Evolutionary conservation across 1,284 basidiomycete species (phyloP).

Genomic region (Fomitopsis betulina): DNA sequence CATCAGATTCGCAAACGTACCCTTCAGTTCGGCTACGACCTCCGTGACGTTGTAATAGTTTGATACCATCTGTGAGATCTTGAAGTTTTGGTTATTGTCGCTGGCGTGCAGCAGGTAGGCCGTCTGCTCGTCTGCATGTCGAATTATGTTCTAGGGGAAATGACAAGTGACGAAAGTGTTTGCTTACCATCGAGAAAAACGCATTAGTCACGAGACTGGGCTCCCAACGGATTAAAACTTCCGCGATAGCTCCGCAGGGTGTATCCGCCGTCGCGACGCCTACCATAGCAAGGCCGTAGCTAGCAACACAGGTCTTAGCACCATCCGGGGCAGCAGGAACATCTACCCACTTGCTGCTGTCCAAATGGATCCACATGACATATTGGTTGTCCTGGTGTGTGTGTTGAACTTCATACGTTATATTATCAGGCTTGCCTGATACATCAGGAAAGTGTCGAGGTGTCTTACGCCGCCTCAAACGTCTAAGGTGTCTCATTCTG

Average conservation of each 20-base stretch:
- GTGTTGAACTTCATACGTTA: too few relatives aligned
- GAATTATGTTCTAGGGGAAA: not conserved
- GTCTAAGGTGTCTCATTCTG: too few relatives aligned
- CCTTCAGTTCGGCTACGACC: constrained; percentile 41
- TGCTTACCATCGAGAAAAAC: constrained; percentile 50
- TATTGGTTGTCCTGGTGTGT: constrained; percentile 58
- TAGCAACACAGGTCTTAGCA: constrained; percentile 19
- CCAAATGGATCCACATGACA: constrained; percentile 72
- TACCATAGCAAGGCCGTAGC: constrained; percentile 59
- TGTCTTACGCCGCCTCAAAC: too few relatives aligned
- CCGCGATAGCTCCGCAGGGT: constrained; percentile 54
- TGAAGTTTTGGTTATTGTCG: constrained; percentile 67
- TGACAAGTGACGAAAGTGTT: not conserved
- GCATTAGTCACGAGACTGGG: constrained; percentile 57
- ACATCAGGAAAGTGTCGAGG: too few relatives aligned
- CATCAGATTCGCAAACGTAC: constrained; percentile 24
- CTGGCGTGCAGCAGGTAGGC: constrained; percentile 61
- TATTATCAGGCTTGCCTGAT: too few relatives aligned
- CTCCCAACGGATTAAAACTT: constrained; percentile 55
- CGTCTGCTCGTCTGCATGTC: constrained; percentile 22
- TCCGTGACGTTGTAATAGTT: constrained; percentile 56
- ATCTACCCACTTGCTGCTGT: constrained; percentile 49
- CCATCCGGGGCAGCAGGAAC: not conserved
- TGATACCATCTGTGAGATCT: constrained; percentile 51
- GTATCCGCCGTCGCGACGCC: constrained; percentile 56